Percentiles rank a stretch among this genome's conserved stretches.
Evolutionary conservation across 2,329 filamentous ascomycete species (phyloP).

Genomic region (Penicillium frequentans): DNA sequence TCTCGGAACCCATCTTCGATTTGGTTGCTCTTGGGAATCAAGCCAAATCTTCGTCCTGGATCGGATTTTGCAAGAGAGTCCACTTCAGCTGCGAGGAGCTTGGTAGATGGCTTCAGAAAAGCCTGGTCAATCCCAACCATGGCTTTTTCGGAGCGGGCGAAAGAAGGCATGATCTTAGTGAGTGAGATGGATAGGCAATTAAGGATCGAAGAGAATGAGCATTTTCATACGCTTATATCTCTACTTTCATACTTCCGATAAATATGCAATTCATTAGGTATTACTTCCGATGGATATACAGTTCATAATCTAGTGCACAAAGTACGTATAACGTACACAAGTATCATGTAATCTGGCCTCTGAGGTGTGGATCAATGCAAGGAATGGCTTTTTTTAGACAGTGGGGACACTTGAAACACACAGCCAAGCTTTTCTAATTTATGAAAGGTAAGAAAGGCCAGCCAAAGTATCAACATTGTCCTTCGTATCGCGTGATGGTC

Average conservation of each 20-base stretch:
- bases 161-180: not conserved
- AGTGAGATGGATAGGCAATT: not conserved
- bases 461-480: not conserved
- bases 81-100: not conserved
- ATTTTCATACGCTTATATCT: not conserved
- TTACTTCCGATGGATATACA: not conserved
- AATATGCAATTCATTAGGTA: not conserved
- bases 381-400: not conserved
- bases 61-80: not conserved
- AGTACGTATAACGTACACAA: not conserved
- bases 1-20: not conserved
- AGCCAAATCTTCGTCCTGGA: not conserved
- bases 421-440: not conserved
- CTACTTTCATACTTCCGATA: not conserved
- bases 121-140: not conserved
- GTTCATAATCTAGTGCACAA: not conserved
- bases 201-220: not conserved
- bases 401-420: not conserved
- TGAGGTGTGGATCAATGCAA: not conserved
- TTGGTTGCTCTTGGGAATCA: not conserved
- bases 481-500: not conserved
- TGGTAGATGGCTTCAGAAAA: not conserved
- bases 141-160: not conserved
- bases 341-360: not conserved
- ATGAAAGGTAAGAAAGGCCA: not conserved